Evolutionary conservation across 805 yeast species (phyloP).

Genomic region (Sugiyamaella lignohabitans): DNA sequence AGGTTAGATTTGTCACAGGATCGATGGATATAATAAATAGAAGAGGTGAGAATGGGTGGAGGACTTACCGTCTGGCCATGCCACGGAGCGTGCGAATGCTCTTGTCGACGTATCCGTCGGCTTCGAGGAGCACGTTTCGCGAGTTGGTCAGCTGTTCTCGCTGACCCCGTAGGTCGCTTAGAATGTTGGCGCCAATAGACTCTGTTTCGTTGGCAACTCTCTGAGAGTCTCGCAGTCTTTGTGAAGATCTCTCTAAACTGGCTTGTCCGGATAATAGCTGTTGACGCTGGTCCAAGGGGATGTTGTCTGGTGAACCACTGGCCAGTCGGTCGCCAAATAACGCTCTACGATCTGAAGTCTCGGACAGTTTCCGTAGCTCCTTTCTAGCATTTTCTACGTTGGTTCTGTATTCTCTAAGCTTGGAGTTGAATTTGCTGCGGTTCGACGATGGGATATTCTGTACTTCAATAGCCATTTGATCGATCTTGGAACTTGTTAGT

Average conservation of each 20-base stretch:
- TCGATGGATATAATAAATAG: too few relatives aligned
- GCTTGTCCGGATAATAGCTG: conserved; percentile 72
- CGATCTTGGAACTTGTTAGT: conserved; percentile 38
- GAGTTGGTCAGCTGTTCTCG: conserved; percentile 86
- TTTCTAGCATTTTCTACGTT: conserved; percentile 53
- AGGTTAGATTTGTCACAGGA: too few relatives aligned
- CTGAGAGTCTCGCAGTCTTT: conserved; percentile 79
- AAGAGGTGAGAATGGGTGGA: too few relatives aligned
- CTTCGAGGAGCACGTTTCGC: conserved; percentile 78
- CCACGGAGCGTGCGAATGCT: conserved; percentile 77
- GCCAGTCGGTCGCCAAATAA: conserved; percentile 56
- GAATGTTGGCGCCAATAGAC: conserved; percentile 79
- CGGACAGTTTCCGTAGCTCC: conserved; percentile 46
- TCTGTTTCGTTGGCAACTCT: conserved; percentile 91
- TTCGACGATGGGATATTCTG: conserved; percentile 72
- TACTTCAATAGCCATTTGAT: conserved; percentile 82
- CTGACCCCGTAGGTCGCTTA: conserved; percentile 84
- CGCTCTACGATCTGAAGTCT: conserved; percentile 63
- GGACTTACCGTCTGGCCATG: conserved; percentile 63
- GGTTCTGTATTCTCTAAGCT: conserved; percentile 61
- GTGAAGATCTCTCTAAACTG: conserved; percentile 73
- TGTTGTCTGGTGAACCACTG: conserved; percentile 30
- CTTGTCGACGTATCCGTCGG: conserved; percentile 88
- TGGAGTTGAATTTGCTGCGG: conserved; percentile 66
- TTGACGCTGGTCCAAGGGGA: conserved; percentile 65